Base-by-base conservation (phyloP, 208 protist genomes). In the Crithidia brevicula region DNA sequence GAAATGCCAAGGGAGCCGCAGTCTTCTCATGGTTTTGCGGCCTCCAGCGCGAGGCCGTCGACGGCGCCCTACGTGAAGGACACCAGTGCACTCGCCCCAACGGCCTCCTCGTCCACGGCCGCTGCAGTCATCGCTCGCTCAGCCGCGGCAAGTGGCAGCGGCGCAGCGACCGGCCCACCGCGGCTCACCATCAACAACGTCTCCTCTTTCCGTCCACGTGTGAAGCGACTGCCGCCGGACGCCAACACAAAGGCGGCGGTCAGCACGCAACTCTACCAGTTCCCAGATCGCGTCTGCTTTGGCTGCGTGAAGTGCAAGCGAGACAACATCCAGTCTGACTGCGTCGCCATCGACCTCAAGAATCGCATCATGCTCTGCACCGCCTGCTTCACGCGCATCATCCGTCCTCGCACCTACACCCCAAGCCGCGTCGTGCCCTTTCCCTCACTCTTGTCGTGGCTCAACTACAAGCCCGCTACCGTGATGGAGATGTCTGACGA, bases 371-470 rank as follows among this genome's bases (percentile, higher is more conserved):
- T 91, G 50, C 74, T 92, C 1, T 94, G 89, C 61, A 82, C 79
- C 11, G 53, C 77, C 9, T 94, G 89, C 69, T 92, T 92, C 50
- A 85, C 83, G 10, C 85, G 89, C 50, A 84, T 91, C 34, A 82
- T 94, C 22, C 84, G 89, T 2, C 89, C 89, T 0, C 83, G 84
- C 38, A 80, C 77, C 51, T 94, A 91, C 79, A 72, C 68, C 25
- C 89, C 86, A 4, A 91, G 72, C 57, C 82, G 89, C 57, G 72
- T 91, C 43, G 85, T 94, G 10, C 89, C 89, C 3, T 94, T 94
- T 71, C 89, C 89, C 1, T 94, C 89, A 4, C 78, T 94, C 50
- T 77, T 94, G 40, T 92, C 89, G 42, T 94, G 89, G 86, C 76
- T 94, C 15, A 80, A 89, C 64, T 94, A 94, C 79, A 82, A 74